These are phyloP conservation scores for Hypoxylon sp. DNA, from an alignment of 2,329 filamentous ascomycete species.

Conservation along the genomic window DNA sequence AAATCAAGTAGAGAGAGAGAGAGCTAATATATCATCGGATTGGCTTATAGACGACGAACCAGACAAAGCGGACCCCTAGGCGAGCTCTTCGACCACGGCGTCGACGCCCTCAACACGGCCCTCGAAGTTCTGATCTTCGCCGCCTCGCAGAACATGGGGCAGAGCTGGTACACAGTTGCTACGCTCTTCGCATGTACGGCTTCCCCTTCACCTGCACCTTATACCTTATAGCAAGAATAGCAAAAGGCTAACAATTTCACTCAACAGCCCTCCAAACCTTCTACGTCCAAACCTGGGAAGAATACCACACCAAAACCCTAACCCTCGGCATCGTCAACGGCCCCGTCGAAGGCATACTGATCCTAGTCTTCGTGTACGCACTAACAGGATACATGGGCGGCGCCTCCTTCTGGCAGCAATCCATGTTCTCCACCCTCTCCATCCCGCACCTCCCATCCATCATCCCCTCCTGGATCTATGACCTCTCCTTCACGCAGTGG, in stretches of 20 bases:
- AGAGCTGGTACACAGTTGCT: conserved; percentile 89
- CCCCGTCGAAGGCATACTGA: conserved; percentile 93
- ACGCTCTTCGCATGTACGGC: conserved; percentile 84
- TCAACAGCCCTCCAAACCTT: conserved; percentile 86
- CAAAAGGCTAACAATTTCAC: conserved; percentile 31
- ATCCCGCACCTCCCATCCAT: conserved; percentile 75
- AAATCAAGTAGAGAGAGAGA: neutral
- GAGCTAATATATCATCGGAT: conserved; percentile 32
- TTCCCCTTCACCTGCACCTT: neutral
- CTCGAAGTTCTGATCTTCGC: conserved; percentile 94
- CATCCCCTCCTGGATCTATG: conserved; percentile 80
- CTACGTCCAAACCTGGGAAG: conserved; percentile 99
- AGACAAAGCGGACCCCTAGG: conserved; percentile 93
- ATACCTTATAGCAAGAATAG: neutral
- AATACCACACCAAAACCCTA: conserved; percentile 97
- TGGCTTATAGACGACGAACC: conserved; percentile 78
- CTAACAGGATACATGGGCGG: conserved; percentile 89
- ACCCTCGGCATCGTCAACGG: conserved; percentile 93
- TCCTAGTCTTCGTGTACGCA: conserved; percentile 84
- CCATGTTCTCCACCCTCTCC: conserved; percentile 80
- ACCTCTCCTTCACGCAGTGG: conserved; percentile 90
- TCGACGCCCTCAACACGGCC: conserved; percentile 96
- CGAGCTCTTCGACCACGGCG: conserved; percentile 97
- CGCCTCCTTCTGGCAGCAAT: conserved; percentile 92
- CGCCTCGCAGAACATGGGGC: conserved; percentile 91